Evolutionary conservation across 2,329 filamentous ascomycete genomes (phyloP).

Genomic region (Fusarium miscanthi): DNA sequence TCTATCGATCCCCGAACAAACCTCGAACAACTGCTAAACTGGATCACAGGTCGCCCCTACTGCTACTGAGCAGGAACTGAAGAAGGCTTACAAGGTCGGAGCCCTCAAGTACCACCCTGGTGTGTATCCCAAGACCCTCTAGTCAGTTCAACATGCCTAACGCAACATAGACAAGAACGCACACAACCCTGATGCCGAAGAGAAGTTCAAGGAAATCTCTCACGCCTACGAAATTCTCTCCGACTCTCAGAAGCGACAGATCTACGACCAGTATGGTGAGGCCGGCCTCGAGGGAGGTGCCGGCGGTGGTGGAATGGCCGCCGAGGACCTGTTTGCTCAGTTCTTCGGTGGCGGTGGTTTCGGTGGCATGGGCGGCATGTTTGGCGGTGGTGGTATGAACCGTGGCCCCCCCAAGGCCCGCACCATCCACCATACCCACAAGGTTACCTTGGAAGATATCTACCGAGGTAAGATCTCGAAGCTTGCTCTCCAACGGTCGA

Average conservation of each 20-base stretch:
- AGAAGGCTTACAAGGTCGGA: constrained; percentile 87
- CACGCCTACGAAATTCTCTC: constrained; percentile 96
- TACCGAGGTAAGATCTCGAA: constrained; percentile 99
- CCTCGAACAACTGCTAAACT: constrained; percentile 30
- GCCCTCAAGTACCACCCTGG: constrained; percentile 88
- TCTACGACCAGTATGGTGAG: constrained; percentile 99
- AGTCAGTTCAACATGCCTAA: constrained; percentile 18
- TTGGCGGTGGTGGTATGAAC: constrained; percentile 73
- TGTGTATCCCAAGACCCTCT: constrained; percentile 56
- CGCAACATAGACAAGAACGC: constrained; percentile 85
- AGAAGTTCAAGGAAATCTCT: constrained; percentile 98
- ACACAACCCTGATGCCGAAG: constrained; percentile 90
- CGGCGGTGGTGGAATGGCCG: constrained; percentile 85
- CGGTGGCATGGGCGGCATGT: constrained; percentile 76
- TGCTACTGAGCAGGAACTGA: constrained; percentile 86
- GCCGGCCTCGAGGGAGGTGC: constrained; percentile 92
- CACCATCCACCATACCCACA: constrained; percentile 98
- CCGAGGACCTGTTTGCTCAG: constrained; percentile 95
- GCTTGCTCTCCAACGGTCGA: constrained; percentile 94
- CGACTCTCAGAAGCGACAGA: constrained; percentile 87
- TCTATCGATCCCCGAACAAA: neutral
- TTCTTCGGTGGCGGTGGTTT: constrained; percentile 83
- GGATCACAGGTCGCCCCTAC: constrained; percentile 75
- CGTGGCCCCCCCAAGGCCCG: constrained; percentile 88
- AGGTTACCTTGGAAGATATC: constrained; percentile 96